Percentiles rank a stretch among this genome's conserved stretches.
phyloP scores from a whole-genome alignment of 1,139 yeast species.

The Yamadazyma friedrichii region DNA sequence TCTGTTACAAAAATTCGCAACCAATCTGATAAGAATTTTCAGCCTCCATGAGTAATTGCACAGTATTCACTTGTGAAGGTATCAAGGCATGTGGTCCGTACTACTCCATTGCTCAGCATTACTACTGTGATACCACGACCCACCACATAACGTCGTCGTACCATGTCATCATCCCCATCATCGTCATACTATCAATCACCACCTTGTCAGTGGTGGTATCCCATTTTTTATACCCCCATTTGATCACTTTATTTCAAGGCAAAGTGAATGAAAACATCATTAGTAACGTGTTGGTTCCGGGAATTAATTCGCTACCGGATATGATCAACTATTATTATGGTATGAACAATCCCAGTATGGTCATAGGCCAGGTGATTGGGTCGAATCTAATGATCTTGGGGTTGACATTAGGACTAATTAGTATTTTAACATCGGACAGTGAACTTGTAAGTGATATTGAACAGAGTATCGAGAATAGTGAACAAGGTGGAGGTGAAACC shows the following conservation, averaged over 20 bases:
- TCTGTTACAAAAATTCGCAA: background rate
- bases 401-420: constrained; percentile 35
- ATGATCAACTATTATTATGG: constrained; percentile 37
- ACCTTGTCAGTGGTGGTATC: constrained; percentile 35
- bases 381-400: constrained; percentile 37
- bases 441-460: no score
- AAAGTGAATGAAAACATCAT: constrained; percentile 31
- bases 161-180: constrained; percentile 9
- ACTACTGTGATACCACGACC: constrained; percentile 1
- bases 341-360: constrained; percentile 33
- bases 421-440: constrained; percentile 7
- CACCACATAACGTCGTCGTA: constrained; percentile 4
- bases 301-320: constrained; percentile 42
- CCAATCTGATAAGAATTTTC: no score
- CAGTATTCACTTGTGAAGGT: constrained; percentile 1
- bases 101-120: constrained; percentile 1
- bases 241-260: constrained; percentile 27
- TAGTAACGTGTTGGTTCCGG: constrained; percentile 38
- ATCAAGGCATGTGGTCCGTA: background rate
- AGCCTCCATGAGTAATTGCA: no score
- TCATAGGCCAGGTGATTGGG: constrained; percentile 43
- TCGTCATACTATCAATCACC: constrained; percentile 9
- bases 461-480: background rate
- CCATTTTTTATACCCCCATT: constrained; percentile 31
- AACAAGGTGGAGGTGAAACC: no score